Base-by-base conservation (phyloP, 1,284 basidiomycete genomes). In the Ceraceosorus bombacis region DNA sequence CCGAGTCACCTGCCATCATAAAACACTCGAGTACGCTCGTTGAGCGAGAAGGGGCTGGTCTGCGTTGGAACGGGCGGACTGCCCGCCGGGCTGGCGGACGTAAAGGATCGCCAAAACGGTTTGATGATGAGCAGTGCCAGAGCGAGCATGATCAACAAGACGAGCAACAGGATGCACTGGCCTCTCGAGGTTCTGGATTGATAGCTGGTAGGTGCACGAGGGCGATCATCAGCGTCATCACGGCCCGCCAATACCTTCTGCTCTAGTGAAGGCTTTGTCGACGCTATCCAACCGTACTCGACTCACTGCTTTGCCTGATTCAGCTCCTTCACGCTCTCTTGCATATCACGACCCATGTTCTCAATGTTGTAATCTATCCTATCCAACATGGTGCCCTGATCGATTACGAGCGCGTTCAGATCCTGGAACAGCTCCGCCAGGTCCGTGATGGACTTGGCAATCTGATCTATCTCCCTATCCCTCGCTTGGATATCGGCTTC, bases 361-460 rank as follows among this genome's bases (percentile, higher is more conserved):
- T 97, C 91, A 59, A 98, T 90, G 77, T 99, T 98, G 80, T 91
- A 98, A 79, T 99, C 95, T 59, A 98, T 85, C 49, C 89, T 89
- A 79, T 98, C 95, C 59, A 98, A 82, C 57, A 99, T 83, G 7
- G 94, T 96, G 9, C 95, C 95, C 77, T 99, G 95, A 78, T 98
- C 95, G 66, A 98, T 96, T 59, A 99, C 91, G 62, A 99, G 84
- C 48, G 83, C 84, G 27, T 87, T 88, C 48, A 99, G 82, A 76
- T 99, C 95, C 70, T 93, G 90, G 82, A 99, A 99, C 50, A 99
- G 84, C 72, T 94, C 91, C 1, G 93, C 93, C 27, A 99, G 83
- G 53, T 87, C 85, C 41, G 88, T 84, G 69, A 99, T 98, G 10
- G 88, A 92, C 66, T 88, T 86, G 0, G 94, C 92, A 65, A 99